A percentile compares a stretch with the other conserved stretches of the same genome.
Evolutionary conservation across 352 stramenopile genomes (phyloP).

Genomic region (Elongisporangium prolatum): DNA sequence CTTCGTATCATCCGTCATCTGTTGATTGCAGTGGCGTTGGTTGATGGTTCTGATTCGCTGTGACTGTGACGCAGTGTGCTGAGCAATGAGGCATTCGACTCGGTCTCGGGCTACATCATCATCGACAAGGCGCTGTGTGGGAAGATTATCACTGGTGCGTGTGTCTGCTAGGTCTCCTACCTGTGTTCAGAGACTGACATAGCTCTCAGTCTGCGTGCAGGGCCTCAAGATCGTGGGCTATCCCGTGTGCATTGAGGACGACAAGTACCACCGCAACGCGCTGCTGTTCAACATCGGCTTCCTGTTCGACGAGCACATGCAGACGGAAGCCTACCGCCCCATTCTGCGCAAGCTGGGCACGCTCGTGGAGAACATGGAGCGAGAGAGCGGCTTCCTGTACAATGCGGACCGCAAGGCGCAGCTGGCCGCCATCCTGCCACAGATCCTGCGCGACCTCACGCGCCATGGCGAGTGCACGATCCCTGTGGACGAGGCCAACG

Average conservation of each 20-base stretch:
- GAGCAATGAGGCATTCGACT: constrained; percentile 82
- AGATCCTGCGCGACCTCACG: constrained; percentile 70
- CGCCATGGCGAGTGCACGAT: constrained; percentile 77
- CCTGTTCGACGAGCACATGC: constrained; percentile 74
- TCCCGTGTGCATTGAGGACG: constrained; percentile 83
- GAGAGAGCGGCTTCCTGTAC: constrained; percentile 82
- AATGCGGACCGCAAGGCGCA: constrained; percentile 56
- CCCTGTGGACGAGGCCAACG: constrained; percentile 74
- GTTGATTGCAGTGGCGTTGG: neutral
- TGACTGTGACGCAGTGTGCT: constrained; percentile 44
- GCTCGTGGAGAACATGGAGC: constrained; percentile 85
- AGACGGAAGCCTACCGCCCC: constrained; percentile 72
- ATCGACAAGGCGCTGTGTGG: constrained; percentile 85
- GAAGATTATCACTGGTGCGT: constrained; percentile 79
- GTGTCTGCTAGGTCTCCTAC: too few species aligned
- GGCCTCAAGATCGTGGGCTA: constrained; percentile 86
- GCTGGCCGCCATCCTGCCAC: constrained; percentile 58
- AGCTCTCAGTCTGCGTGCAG: constrained; percentile 53
- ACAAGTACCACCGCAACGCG: constrained; percentile 88
- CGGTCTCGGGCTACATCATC: constrained; percentile 86
- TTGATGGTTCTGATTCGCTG: neutral
- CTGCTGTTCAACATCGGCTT: constrained; percentile 90
- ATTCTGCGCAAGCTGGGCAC: constrained; percentile 84
- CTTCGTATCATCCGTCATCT: neutral
- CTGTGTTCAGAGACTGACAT: neutral